Evolutionary conservation across 164 flowering plant species (phyloP).

Genomic region (Cinnamomum chago): DNA sequence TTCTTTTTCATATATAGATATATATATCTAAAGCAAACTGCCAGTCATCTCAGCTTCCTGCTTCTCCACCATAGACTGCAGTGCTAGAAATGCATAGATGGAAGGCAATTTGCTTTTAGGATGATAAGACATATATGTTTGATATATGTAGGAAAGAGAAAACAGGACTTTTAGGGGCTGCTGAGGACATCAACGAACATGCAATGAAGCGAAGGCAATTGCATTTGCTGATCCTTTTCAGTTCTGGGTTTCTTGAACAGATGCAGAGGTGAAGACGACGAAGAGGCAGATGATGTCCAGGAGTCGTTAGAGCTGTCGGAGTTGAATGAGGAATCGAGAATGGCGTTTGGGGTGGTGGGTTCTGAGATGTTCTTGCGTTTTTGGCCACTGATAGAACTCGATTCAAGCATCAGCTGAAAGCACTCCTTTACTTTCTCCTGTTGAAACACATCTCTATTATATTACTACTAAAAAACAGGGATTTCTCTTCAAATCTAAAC

Average conservation of each 20-base stretch:
- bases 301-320: conserved; percentile 52
- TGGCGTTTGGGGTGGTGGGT: conserved; percentile 67
- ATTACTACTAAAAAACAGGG: not conserved
- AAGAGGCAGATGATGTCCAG: conserved; percentile 28
- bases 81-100: conserved; percentile 4
- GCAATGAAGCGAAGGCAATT: conserved; percentile 19
- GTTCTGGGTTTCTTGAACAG: conserved; percentile 49
- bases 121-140: not conserved
- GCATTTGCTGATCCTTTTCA: conserved; percentile 41
- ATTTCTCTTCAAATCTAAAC: too few species aligned
- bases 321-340: conserved; percentile 66
- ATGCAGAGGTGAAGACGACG: conserved; percentile 46
- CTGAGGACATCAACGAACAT: not conserved
- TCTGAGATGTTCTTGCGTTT: conserved; percentile 38
- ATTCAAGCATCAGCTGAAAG: conserved; percentile 40
- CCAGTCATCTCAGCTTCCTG: not conserved
- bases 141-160: not conserved
- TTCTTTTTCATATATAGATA: not conserved
- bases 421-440: conserved; percentile 67
- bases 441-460: not conserved
- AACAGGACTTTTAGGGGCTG: conserved; percentile 2
- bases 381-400: conserved; percentile 15
- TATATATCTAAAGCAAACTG: not conserved
- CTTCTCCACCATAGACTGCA: not conserved
- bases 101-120: conserved; percentile 6